phyloP scores from a whole-genome alignment of 2,329 filamentous ascomycete genomes.

The Zasmidium citrigriseum region DNA sequence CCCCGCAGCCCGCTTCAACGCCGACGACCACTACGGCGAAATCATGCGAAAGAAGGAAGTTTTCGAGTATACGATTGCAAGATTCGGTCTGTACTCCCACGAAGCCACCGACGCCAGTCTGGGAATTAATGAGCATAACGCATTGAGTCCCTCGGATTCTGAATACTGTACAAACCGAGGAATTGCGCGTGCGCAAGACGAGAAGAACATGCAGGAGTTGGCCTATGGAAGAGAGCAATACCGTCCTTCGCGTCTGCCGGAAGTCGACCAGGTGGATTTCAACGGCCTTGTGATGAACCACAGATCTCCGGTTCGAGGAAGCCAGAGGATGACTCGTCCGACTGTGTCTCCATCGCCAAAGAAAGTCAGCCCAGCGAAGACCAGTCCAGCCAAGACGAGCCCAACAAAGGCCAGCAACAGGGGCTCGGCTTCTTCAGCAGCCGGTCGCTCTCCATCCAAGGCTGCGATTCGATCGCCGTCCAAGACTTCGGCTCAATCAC shows the following conservation, averaged over 20 bases:
- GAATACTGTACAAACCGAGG: background rate
- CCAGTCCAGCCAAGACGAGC: background rate
- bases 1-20: background rate
- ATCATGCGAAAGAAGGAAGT: background rate
- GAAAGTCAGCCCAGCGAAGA: background rate
- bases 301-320: background rate
- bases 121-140: no score
- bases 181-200: background rate
- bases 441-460: background rate
- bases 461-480: background rate
- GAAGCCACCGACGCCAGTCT: no score
- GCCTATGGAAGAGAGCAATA: background rate
- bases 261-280: background rate
- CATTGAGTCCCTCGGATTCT: no score
- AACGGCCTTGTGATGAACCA: background rate
- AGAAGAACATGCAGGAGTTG: background rate
- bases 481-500: background rate
- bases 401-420: no score
- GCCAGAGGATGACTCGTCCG: background rate
- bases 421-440: no score
- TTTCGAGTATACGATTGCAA: no score
- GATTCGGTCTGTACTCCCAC: no score
- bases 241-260: background rate
- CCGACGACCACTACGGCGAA: background rate
- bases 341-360: background rate